Evolutionary conservation across 176 grass and related monocot genomes (phyloP).

Genomic region (Oropetium thomaeum): DNA sequence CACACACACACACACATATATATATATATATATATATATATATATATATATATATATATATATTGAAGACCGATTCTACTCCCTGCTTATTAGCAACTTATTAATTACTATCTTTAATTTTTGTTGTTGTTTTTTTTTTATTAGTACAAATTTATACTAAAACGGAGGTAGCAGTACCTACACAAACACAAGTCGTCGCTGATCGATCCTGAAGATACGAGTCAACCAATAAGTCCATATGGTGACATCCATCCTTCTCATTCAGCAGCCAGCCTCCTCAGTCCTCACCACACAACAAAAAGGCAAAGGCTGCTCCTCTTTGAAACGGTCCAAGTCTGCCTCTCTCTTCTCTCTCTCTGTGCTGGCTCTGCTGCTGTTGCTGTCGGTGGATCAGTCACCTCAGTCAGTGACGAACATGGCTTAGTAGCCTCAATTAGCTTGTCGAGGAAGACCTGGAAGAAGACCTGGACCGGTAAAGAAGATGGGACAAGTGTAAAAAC

Average conservation of each 20-base stretch:
- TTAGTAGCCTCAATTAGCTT: not conserved
- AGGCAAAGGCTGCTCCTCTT: conserved; percentile 5
- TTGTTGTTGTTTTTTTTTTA: too few relatives aligned
- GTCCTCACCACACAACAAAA: conserved; percentile 15
- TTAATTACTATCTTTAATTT: too few relatives aligned
- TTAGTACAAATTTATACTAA: too few relatives aligned
- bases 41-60: too few relatives aligned
- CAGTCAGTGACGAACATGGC: not conserved
- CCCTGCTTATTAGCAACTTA: too few relatives aligned
- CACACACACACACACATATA: too few relatives aligned
- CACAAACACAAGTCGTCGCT: conserved; percentile 6
- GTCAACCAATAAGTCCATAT: conserved; percentile 53
- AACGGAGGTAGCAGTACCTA: too few relatives aligned
- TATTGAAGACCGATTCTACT: too few relatives aligned
- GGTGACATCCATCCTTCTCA: not conserved
- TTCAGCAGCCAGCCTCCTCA: conserved; percentile 32
- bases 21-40: too few relatives aligned
- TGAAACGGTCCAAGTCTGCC: conserved; percentile 53
- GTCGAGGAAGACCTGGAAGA: conserved; percentile 42
- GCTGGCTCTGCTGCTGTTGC: not conserved
- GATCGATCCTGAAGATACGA: not conserved
- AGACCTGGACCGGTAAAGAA: not conserved
- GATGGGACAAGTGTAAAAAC: not conserved
- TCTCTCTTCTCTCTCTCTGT: too few relatives aligned
- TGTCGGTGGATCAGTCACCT: conserved; percentile 17